Conservation (phyloP, 2,329 filamentous ascomycete species). For the Nemania serpens region DNA sequence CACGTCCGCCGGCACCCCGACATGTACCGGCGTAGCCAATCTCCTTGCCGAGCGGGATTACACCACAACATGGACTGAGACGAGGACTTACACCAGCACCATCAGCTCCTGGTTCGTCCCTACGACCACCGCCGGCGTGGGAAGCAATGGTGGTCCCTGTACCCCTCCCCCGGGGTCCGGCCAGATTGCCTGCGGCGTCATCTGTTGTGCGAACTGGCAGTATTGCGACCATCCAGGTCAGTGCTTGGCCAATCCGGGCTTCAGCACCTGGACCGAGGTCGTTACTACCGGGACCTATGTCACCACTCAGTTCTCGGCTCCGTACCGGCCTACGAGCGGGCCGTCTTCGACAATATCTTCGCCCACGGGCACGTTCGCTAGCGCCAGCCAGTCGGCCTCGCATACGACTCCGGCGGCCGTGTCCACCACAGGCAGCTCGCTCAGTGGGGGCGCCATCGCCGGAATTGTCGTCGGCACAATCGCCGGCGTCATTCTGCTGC, state of each 20-base stretch:
- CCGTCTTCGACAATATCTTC: slow-evolving; percentile 54
- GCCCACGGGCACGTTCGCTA: slow-evolving; percentile 56
- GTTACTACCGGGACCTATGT: slow-evolving; percentile 51
- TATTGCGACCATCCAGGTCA: slow-evolving; percentile 65
- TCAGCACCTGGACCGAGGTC: slow-evolving; percentile 48
- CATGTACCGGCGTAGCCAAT: slow-evolving; percentile 46
- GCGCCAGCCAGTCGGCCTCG: slow-evolving; percentile 54
- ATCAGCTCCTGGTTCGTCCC: slow-evolving; percentile 55
- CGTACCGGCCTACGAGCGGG: slow-evolving; percentile 57
- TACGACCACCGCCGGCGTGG: slow-evolving; percentile 46
- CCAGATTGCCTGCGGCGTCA: slow-evolving; percentile 66
- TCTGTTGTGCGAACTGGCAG: slow-evolving; percentile 73
- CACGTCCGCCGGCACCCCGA: slow-evolving; percentile 56
- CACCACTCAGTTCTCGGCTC: slow-evolving; percentile 60
- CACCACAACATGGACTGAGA: slow-evolving; percentile 66
- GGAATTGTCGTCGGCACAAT: slow-evolving; percentile 79
- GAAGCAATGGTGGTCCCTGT: slow-evolving; percentile 51
- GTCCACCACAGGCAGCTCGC: slow-evolving; percentile 48
- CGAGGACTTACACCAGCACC: slow-evolving; percentile 64
- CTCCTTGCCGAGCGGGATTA: slow-evolving; percentile 43
- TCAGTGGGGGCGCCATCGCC: slow-evolving; percentile 76
- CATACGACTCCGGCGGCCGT: slow-evolving; percentile 50
- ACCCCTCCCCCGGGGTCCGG: slow-evolving; percentile 53
- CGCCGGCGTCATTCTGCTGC: slow-evolving; percentile 67
- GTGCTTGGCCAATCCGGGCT: slow-evolving; percentile 60